These are phyloP conservation scores for Penicillium sp. DNA, from an alignment of 2,329 filamentous ascomycete genomes.

Conservation along the genomic window DNA sequence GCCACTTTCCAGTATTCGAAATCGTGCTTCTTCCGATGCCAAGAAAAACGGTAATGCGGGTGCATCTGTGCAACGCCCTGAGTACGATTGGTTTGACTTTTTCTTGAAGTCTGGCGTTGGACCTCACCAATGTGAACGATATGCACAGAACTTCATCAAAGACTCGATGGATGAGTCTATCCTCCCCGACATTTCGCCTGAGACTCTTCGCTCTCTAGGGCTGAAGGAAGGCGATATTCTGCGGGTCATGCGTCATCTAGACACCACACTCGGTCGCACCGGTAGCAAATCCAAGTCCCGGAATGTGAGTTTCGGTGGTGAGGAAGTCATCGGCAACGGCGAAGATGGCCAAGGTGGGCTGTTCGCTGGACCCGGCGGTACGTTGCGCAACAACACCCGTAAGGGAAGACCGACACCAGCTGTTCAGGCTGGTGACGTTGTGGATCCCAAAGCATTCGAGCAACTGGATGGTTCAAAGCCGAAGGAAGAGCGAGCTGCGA, in stretches of 20 bases:
- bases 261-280: constrained; percentile 73
- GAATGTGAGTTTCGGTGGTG: constrained; percentile 54
- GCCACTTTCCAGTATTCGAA: constrained; percentile 75
- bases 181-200: constrained; percentile 81
- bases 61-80: constrained; percentile 44
- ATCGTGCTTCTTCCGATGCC: constrained; percentile 31
- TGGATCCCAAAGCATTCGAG: constrained; percentile 84
- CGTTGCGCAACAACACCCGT: constrained; percentile 88
- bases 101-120: constrained; percentile 91
- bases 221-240: constrained; percentile 95
- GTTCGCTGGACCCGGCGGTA: constrained; percentile 90
- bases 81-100: constrained; percentile 99
- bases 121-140: constrained; percentile 89
- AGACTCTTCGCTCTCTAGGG: constrained; percentile 81
- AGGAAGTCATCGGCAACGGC: constrained; percentile 56
- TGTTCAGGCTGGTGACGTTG: constrained; percentile 79
- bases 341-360: constrained; percentile 68
- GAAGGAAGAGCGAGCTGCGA: constrained; percentile 40
- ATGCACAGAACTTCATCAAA: constrained; percentile 81
- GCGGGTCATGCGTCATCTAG: constrained; percentile 86
- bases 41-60: constrained; percentile 40
- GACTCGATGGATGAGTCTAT: constrained; percentile 97
- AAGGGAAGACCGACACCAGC: constrained; percentile 85
- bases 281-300: constrained; percentile 55
- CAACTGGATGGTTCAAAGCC: constrained; percentile 55